A percentile compares a stretch with the other conserved stretches of the same genome.
phyloP scores from a whole-genome alignment of 768 basidiomycete species.

The Leccinum disarticulatum region DNA sequence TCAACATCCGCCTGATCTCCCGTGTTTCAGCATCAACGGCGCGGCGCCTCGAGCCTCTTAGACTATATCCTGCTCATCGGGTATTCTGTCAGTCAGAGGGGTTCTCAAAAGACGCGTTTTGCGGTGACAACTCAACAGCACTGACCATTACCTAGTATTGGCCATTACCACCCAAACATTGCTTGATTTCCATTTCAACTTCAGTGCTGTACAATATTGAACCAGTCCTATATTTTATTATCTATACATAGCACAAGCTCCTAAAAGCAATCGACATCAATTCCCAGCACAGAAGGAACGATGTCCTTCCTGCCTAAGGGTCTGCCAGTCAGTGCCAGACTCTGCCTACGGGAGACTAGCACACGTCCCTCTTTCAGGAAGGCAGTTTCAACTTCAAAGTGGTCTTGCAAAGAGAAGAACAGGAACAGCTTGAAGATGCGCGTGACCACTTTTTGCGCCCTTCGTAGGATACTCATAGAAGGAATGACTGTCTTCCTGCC shows the following conservation, averaged over 20 bases:
- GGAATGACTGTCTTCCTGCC: no score
- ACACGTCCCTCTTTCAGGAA: constrained; percentile 63
- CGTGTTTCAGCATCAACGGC: constrained; percentile 97
- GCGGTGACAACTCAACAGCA: neutral
- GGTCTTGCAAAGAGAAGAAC: constrained; percentile 65
- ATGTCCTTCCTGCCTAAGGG: no score
- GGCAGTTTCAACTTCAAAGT: constrained; percentile 70
- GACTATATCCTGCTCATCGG: constrained; percentile 82
- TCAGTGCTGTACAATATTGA: constrained; percentile 90
- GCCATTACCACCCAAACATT: constrained; percentile 92
- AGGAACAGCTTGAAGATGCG: constrained; percentile 86
- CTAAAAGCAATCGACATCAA: constrained; percentile 66
- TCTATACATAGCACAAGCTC: constrained; percentile 29
- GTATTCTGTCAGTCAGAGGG: constrained; percentile 59
- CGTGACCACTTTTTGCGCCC: constrained; percentile 88
- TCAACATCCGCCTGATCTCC: constrained; percentile 91
- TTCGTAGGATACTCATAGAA: constrained; percentile 58
- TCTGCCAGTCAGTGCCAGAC: no score
- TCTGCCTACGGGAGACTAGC: no score
- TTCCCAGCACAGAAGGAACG: constrained; percentile 40
- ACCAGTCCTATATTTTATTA: constrained; percentile 75
- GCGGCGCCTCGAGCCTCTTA: constrained; percentile 86
- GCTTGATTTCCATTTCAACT: constrained; percentile 88
- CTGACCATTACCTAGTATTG: constrained; percentile 72
- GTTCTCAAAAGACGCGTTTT: neutral